Evolutionary conservation across 495 filamentous ascomycete species (phyloP), one percentile per base, ranked within the genome.

Genomic region (Aspergillus sclerotioniger): DNA sequence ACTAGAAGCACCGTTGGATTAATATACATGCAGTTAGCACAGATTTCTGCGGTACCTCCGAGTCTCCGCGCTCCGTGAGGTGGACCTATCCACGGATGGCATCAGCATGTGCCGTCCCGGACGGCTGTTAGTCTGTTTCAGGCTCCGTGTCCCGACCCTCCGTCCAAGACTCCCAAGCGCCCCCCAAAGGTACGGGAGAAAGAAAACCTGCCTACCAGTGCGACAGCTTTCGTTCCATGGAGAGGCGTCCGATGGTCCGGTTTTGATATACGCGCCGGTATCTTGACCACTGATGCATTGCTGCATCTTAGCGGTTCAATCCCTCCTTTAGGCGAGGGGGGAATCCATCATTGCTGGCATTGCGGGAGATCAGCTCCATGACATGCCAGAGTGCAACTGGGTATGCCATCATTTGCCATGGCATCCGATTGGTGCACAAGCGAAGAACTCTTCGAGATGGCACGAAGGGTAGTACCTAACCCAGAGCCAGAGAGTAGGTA

Each of bases 71-170:
- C 54, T 48, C 28, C 45, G 54, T 48, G 13, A 20, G 49, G 56
- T 63, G 56, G 61, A 59, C 48, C 28, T 56, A 50, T 32, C 47
- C 47, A 50, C 31, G 47, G 47, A 31, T 48, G 41, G 61, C 54
- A 51, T 48, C 43, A 62, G 59, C 62, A 64, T 64, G 62, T 61
- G 62, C 62, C 62, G 62, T 61, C 62, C 55, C 55, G 49, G 54
- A 58, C 39, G 35, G 41, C 55, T 52, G 51, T 57, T 58, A 58
- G 58, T 25, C 58, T 60, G 62, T 61, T 61, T 58, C 62, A 64
- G 50, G 43, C 54, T 48, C 62, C 46, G 60, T 58, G 46, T 51
- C 47, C 47, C 28, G 47, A 16, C 47, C 47, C 47, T 50, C 13
- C 25, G 47, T 21, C 44, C 25, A n/a, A 41, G 37, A 41, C n/a